Evolutionary conservation across 2,329 filamentous ascomycete genomes (phyloP), one percentile per base, ranked within the genome.

Genomic region (Neofusicoccum kwambonambiense): DNA sequence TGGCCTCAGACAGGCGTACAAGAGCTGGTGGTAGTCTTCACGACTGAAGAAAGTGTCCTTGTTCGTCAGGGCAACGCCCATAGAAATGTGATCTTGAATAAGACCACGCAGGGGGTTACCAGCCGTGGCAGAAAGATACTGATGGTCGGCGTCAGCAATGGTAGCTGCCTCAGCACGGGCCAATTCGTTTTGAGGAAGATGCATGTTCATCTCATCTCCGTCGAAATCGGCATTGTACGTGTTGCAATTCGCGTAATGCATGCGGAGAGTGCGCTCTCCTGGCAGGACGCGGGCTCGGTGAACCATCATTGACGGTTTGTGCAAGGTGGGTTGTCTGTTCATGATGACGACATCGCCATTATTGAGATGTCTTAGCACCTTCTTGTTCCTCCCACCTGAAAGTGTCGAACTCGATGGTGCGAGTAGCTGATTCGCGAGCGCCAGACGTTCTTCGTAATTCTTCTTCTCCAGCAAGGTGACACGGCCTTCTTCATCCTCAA

Each of bases 121-220:
- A 15, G 92, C 91, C 3, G 95, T 99, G 19, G 90, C 92, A 39
- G 93, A 96, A 41, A 99, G 86, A 75, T 99, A 99, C 73, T 99
- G 95, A 74, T 97, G 93, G 75, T 99, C 94, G 2, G 95, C 97
- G 75, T 98, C 94, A 42, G 95, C 95, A 72, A 99, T 89, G 70
- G 93, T 91, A 70, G 96, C 85, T 1, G 95, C 95, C 80, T 99
- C 95, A 2, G 94, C 91, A 70, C 95, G 86, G 15, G 95, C 95
- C 69, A 98, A 84, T 75, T 98, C 96, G 70, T 97, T 98, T 72
- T 99, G 95, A 1, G 95, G 95, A 74, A 99, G 98, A 79, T 99
- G 95, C 93, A 99, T 96, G 77, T 99, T 99, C 95, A 99, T 99
- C 78, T 99, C 95, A 75, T 99, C 95, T 77, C 95, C 95, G 74